Evolutionary conservation across 2,329 filamentous ascomycete genomes (phyloP), one percentile per base, ranked within the genome.

Genomic region (Pseudocercospora crystallina): DNA sequence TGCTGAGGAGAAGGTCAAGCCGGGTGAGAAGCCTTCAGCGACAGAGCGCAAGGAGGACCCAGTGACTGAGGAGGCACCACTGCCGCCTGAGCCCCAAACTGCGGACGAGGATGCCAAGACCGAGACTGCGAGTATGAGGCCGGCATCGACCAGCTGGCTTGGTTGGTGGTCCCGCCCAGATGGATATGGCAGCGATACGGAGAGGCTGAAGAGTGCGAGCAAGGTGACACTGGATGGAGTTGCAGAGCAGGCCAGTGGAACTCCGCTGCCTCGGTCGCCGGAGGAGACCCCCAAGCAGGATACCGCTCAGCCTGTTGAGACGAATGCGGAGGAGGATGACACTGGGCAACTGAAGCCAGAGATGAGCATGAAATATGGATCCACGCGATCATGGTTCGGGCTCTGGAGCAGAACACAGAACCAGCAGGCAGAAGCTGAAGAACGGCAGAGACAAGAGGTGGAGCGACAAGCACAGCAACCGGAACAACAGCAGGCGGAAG

Each of bases 101-200:
- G 57, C 60, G 5, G 57, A 62, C 29, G 47, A 51, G 35, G 57
- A 53, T 38, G 42, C 45, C 14, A 57, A 63, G 41, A 59, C 60
- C 10, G 60, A 61, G 31, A 52, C 53, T n/a, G 50, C 50, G 36
- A 58, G 56, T 33, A 41, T 51, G 40, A 56, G 55, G 33, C 61
- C 59, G 33, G 56, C 63, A 35, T 56, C 58, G 0, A 61, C 58
- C 51, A 65, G 66, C 10, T 77, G 75, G 75, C 71, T 71, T 34
- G 72, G 73, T 15, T 78, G 75, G 75, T 78, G 76, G 76, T 77
- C 75, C 11, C 62, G 74, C 29, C 76, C 76, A 5, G 76, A 78
- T 57, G 74, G 71, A 1, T 76, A 76, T 49, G 59, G 56, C 17
- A 64, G 61, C 34, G 64, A 68, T 29, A 50, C 63, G 12, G 71